These are phyloP conservation scores for Cercophora newfieldiana DNA, from an alignment of 495 filamentous ascomycete genomes.

Conservation along the genomic window DNA sequence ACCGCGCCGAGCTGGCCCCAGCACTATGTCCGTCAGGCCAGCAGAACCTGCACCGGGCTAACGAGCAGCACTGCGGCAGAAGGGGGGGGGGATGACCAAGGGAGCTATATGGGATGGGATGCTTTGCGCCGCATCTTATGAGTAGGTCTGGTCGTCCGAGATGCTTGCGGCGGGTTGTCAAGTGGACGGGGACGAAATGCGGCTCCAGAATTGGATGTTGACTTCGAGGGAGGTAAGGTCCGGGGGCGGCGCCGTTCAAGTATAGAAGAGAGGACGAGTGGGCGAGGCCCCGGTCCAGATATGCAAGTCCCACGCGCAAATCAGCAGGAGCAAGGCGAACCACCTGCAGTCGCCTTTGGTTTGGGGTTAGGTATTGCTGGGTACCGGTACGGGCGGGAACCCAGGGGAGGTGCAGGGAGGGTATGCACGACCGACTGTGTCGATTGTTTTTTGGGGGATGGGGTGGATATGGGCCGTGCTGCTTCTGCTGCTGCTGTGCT, in stretches of 20 bases:
- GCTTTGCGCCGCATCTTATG: conserved; percentile 33
- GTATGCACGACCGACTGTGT: conserved; percentile 28
- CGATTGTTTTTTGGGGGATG: conserved; percentile 30
- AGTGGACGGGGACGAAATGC: not conserved
- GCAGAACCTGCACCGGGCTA: not conserved
- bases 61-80: conserved; percentile 10
- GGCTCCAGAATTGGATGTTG: not conserved
- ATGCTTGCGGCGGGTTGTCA: not conserved
- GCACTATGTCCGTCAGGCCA: conserved; percentile 3
- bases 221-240: not conserved
- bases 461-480: conserved; percentile 36
- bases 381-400: conserved; percentile 35
- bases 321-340: conserved; percentile 35
- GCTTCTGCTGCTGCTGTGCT: too few relatives aligned
- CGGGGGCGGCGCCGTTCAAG: conserved; percentile 8
- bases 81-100: conserved; percentile 12
- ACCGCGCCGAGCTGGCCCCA: not conserved
- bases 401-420: conserved; percentile 32
- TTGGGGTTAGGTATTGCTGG: conserved; percentile 26
- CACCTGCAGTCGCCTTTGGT: conserved; percentile 21
- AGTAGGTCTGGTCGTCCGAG: not conserved
- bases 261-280: not conserved
- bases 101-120: conserved; percentile 25
- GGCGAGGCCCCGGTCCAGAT: conserved; percentile 17
- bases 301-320: conserved; percentile 32